Conservation (phyloP, 768 basidiomycete species). For the Tephrocybe sp. region DNA sequence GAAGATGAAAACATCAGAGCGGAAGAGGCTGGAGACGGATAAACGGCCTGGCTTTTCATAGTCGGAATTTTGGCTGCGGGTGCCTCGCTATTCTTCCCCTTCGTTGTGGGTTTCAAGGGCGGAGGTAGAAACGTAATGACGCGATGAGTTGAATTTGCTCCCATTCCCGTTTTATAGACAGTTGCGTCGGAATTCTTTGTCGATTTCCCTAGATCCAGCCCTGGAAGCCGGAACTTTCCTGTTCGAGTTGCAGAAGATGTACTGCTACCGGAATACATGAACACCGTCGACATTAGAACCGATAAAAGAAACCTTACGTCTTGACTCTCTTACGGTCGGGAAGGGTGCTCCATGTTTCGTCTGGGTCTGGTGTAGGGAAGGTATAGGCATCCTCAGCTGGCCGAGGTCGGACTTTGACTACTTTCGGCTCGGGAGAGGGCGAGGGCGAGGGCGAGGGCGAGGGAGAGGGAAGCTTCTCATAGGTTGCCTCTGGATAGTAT, state of each 20-base stretch:
- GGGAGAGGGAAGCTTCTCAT: background rate
- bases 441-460: no score
- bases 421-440: constrained; percentile 4
- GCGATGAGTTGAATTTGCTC: constrained; percentile 21
- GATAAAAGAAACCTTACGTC: constrained; percentile 9
- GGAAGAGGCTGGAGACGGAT: constrained; percentile 17
- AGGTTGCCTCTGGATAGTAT: background rate
- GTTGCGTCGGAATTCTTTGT: background rate
- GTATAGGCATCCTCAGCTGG: constrained; percentile 27
- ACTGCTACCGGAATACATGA: background rate
- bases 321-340: constrained; percentile 32
- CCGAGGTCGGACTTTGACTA: background rate
- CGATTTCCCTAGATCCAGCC: background rate
- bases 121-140: constrained; percentile 27
- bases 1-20: background rate
- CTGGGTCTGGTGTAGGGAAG: constrained; percentile 25
- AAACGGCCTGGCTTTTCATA: background rate
- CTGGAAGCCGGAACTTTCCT: constrained; percentile 16
- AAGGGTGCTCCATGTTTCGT: constrained; percentile 39
- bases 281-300: background rate
- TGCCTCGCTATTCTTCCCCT: background rate
- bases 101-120: constrained; percentile 12
- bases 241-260: constrained; percentile 4
- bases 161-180: constrained; percentile 20
- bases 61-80: no score